Base-by-base conservation (phyloP, 768 basidiomycete species). In the Lyophyllum decastes region DNA sequence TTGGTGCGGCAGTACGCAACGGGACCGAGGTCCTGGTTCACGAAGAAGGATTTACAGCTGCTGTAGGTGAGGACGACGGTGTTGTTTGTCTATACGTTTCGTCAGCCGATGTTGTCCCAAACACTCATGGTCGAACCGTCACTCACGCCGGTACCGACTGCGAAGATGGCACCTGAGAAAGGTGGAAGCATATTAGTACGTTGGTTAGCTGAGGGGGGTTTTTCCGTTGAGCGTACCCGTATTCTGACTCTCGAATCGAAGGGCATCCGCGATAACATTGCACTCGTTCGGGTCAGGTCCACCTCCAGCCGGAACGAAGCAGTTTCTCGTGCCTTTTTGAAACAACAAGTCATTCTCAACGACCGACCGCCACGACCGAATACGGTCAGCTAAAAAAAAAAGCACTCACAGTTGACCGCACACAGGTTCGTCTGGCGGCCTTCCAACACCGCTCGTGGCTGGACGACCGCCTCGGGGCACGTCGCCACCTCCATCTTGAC, bases 271-370 rank as follows among this genome's bases (percentile, higher is more conserved):
- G 57, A 84, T 82, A 51, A 82, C 69, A 64, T 75, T 68, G 59
- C 78, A 81, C 19, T 83, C 78, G 55, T 77, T 76, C 2, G 78
- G 77, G 66, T 79, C 69, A 1, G 80, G 81, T 30, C 79, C 81
- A 62, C 78, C 78, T 19, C 78, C 79, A 2, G 77, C 61, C 2
- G 78, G 77, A 10, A 63, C 56, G 72, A 80, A 82, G 71, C 79
- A 82, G 65, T 78, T 76, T 6, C 74, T 78, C 57, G 58, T 67
- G 59, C 78, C 77, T 76, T 52, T 21, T 17, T 4, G 16, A 25
- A 22, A 10, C 12, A n/a, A 30, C 26, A 2, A 10, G 30, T 30
- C n/a, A n/a, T 16, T 14, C 6, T 11, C 17, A 17, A 30, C 14
- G 30, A 14, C 7, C 16, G 11, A 19, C 17, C 8, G 10, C n/a